Evolutionary conservation across 2,329 filamentous ascomycete genomes (phyloP).

Genomic region (Pyricularia sp.): DNA sequence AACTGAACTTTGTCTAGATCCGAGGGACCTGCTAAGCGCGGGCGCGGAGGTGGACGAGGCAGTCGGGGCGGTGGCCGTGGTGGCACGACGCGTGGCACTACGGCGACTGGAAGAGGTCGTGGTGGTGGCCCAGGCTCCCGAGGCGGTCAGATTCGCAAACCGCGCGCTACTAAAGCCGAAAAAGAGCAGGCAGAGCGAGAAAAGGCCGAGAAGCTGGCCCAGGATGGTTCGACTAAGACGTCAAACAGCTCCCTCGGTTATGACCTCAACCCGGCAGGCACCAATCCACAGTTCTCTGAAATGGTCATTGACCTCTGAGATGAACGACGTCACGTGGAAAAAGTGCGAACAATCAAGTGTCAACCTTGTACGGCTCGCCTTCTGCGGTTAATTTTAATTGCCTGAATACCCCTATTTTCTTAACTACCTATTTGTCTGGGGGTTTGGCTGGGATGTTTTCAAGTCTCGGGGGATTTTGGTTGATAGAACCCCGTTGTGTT

Average conservation of each 20-base stretch:
- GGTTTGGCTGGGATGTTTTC: background rate
- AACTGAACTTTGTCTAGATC: conserved; percentile 41
- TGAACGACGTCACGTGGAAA: background rate
- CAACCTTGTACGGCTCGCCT: background rate
- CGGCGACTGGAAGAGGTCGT: conserved; percentile 48
- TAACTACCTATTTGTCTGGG: background rate
- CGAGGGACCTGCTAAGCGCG: conserved; percentile 65
- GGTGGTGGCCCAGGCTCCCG: conserved; percentile 57
- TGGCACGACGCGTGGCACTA: conserved; percentile 48
- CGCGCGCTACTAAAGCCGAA: conserved; percentile 78
- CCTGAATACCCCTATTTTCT: background rate
- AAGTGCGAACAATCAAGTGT: background rate
- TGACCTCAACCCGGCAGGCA: background rate
- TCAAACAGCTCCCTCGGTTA: conserved; percentile 5
- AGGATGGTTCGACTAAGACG: conserved; percentile 24
- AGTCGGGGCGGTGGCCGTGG: conserved; percentile 37
- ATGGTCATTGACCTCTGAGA: conserved; percentile 10
- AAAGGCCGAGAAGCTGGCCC: conserved; percentile 53
- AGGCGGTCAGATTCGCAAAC: conserved; percentile 68
- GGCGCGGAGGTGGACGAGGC: conserved; percentile 36
- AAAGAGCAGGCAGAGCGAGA: conserved; percentile 73
- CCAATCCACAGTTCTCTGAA: conserved; percentile 8
- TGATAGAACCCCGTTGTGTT: background rate
- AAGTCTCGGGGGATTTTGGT: background rate
- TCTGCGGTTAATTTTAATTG: background rate